Conservation (phyloP, 2,329 filamentous ascomycete species). For the Fusarium begoniae region DNA sequence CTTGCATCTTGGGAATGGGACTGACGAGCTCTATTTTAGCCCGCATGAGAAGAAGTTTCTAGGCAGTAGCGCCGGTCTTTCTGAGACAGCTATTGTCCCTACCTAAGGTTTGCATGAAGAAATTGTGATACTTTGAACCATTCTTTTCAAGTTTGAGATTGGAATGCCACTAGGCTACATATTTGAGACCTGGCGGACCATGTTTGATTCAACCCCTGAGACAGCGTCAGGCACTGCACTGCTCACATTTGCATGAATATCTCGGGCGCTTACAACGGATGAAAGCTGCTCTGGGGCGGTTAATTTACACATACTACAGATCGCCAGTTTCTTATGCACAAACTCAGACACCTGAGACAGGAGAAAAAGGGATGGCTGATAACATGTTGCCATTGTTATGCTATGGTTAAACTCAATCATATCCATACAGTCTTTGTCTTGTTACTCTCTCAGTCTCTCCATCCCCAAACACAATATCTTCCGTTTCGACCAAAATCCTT, state of each 20-base stretch:
- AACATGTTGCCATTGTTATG: neutral
- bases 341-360: constrained; percentile 25
- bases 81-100: neutral
- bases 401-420: neutral
- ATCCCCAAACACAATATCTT: neutral
- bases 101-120: neutral
- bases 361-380: neutral
- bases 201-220: constrained; percentile 8
- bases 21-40: constrained; percentile 9
- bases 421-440: neutral
- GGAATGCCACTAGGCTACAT: constrained; percentile 1
- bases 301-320: neutral
- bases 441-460: constrained; percentile 4
- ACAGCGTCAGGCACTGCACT: neutral
- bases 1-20: constrained; percentile 9
- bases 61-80: neutral
- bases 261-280: neutral
- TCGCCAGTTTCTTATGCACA: constrained; percentile 3
- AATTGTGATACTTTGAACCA: neutral
- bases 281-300: neutral
- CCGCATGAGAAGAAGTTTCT: constrained; percentile 12
- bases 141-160: neutral
- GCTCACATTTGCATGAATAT: constrained; percentile 6
- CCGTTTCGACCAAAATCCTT: constrained; percentile 1
- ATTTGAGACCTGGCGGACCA: neutral